Evolutionary conservation across 768 basidiomycete species (phyloP), one percentile per base, ranked within the genome.

Genomic region (Sistotremastrum suecicum): DNA sequence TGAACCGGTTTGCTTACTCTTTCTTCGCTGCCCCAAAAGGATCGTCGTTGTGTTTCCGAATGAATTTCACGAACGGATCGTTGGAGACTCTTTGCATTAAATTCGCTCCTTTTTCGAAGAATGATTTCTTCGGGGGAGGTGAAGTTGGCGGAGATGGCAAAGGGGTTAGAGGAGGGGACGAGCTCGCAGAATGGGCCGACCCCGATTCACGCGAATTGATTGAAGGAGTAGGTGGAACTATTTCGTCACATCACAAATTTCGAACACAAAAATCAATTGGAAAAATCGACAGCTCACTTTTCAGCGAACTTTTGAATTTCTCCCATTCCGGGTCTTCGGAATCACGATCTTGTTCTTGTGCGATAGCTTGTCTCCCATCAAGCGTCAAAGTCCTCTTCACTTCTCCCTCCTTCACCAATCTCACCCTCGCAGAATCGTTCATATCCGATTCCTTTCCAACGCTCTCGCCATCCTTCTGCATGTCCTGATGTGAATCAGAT

Each of bases 41-140:
- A 9, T 70, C 71, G 38, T 74, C 63, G 9, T 68, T 60, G 58
- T 79, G 74, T 51, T 76, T 76, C 43, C 63, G 63, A 31, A 70
- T 53, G 72, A 72, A 78, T 12, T 64, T 64, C 6, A 67, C 66
- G 29, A 75, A 34, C 5, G 69, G 63, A 39, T 70, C 65, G 36
- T 75, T 60, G 30, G 66, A 55, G 43, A 67, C 64, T 2, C 61
- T 46, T 11, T 68, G 56, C n/a, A 74, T 42, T 44, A 67, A 68
- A 34, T 60, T 48, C 34, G 69, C 45, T 10, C 68, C 59, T 37
- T 62, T 63, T 46, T 66, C 62, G 10, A 71, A 35, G 45, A 70
- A 52, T 0, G 59, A 20, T 20, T 20, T 20, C 20, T 20, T 20
- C 20, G 20, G 20, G 20, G 20, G 20, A 20, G 20, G 20, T 20